These are phyloP conservation scores for Aphanomyces astaci DNA, from an alignment of 352 stramenopile species.

Conservation along the genomic window DNA sequence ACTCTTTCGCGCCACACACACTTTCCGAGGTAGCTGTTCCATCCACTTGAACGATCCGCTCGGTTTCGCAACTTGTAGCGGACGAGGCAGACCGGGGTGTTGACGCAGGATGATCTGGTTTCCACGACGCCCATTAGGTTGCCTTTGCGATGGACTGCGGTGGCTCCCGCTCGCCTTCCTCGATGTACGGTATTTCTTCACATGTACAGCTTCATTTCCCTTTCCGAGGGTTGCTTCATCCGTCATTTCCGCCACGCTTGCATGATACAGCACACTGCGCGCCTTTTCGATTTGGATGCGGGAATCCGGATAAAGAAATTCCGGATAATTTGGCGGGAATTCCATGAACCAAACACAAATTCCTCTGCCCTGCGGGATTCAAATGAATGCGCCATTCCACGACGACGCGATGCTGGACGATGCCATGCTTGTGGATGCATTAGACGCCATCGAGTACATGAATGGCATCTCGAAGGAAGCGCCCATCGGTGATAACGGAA, in stretches of 20 bases:
- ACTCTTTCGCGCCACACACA: neutral
- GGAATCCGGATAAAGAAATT: neutral
- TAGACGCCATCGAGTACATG: slow-evolving; percentile 3
- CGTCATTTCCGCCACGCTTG: neutral
- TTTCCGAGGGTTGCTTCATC: neutral
- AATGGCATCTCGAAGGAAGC: neutral
- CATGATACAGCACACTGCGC: neutral
- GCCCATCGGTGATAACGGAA: neutral
- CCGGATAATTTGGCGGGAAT: slow-evolving; percentile 11
- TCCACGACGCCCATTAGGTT: neutral
- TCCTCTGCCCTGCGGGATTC: neutral
- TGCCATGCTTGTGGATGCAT: neutral
- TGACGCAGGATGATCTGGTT: neutral
- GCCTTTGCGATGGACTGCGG: neutral
- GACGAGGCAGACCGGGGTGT: neutral
- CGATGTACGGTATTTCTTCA: neutral
- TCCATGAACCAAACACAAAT: neutral
- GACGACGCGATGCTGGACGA: slow-evolving; percentile 1
- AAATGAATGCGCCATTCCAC: neutral
- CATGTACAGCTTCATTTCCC: neutral
- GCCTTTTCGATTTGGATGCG: neutral
- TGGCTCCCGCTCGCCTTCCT: neutral
- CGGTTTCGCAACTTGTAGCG: neutral
- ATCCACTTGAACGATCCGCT: neutral
- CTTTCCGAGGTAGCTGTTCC: neutral